Evolutionary conservation across 1,284 basidiomycete species (phyloP).

Genomic region (Leccinum subrobustum): DNA sequence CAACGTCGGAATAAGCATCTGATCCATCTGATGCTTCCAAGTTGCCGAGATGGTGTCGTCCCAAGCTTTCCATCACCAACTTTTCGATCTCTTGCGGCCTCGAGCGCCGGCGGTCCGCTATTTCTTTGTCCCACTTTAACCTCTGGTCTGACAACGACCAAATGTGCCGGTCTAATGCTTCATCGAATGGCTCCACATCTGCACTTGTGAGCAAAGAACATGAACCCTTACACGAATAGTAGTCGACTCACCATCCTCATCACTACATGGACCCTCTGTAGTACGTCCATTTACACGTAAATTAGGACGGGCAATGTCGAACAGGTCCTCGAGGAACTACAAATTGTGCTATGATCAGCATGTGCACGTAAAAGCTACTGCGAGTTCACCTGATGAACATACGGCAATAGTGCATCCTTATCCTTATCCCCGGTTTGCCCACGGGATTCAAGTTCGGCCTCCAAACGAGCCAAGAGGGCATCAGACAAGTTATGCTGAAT

Average conservation of each 20-base stretch:
- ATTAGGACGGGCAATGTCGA: conserved; percentile 66
- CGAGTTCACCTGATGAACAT: conserved; percentile 48
- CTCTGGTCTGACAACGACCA: conserved; percentile 69
- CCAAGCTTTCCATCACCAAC: conserved; percentile 35
- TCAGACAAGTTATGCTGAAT: conserved; percentile 51
- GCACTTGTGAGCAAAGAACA: conserved; percentile 7
- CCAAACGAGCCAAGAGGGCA: conserved; percentile 44
- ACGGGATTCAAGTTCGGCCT: conserved; percentile 39
- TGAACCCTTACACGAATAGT: background rate
- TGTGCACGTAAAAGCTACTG: background rate
- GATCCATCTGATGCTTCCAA: conserved; percentile 7
- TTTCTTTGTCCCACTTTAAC: conserved; percentile 63
- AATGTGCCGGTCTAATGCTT: conserved; percentile 70
- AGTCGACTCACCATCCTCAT: conserved; percentile 49
- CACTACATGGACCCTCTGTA: conserved; percentile 46
- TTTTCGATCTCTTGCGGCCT: conserved; percentile 53
- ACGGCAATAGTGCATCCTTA: conserved; percentile 42
- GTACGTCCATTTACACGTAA: conserved; percentile 78
- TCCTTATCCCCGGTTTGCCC: conserved; percentile 35
- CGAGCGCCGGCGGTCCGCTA: conserved; percentile 60
- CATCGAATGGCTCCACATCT: conserved; percentile 81
- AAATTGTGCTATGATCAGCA: background rate
- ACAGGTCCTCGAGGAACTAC: conserved; percentile 61
- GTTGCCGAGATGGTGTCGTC: conserved; percentile 17
- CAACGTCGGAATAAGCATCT: background rate